These are phyloP conservation scores for Magnaporthiopsis incrustans DNA, from an alignment of 2,329 filamentous ascomycete species.

Conservation along the genomic window DNA sequence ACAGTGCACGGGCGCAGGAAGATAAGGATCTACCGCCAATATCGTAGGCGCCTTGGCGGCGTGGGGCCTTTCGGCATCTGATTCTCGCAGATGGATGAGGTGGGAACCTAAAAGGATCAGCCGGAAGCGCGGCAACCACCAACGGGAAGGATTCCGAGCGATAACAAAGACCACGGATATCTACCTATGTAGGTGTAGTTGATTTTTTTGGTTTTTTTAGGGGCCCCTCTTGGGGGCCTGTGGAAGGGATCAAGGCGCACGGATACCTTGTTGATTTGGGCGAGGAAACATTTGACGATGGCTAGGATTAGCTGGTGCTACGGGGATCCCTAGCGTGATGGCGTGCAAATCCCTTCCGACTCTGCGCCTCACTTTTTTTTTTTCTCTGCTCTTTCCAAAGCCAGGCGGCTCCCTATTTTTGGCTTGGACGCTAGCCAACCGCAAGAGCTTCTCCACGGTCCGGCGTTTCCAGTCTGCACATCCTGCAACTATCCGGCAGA, in stretches of 20 bases:
- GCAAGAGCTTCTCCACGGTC: neutral
- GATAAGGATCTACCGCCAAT: too few relatives aligned
- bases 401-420: neutral
- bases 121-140: neutral
- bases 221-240: too few relatives aligned
- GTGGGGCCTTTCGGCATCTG: too few relatives aligned
- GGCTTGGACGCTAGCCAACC: neutral
- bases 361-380: too few relatives aligned
- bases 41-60: too few relatives aligned
- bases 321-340: too few relatives aligned
- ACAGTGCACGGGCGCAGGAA: neutral
- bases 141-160: neutral
- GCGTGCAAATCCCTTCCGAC: too few relatives aligned
- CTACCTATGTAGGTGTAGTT: neutral
- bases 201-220: too few relatives aligned
- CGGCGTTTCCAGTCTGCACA: neutral
- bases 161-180: neutral
- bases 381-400: too few relatives aligned
- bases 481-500: neutral
- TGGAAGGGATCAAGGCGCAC: neutral
- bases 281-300: neutral
- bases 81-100: too few relatives aligned
- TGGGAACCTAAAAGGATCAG: neutral
- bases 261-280: neutral
- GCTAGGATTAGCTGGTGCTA: too few relatives aligned